Evolutionary conservation across 2,329 filamentous ascomycete species (phyloP).

Genomic region (Ascochyta fabae): DNA sequence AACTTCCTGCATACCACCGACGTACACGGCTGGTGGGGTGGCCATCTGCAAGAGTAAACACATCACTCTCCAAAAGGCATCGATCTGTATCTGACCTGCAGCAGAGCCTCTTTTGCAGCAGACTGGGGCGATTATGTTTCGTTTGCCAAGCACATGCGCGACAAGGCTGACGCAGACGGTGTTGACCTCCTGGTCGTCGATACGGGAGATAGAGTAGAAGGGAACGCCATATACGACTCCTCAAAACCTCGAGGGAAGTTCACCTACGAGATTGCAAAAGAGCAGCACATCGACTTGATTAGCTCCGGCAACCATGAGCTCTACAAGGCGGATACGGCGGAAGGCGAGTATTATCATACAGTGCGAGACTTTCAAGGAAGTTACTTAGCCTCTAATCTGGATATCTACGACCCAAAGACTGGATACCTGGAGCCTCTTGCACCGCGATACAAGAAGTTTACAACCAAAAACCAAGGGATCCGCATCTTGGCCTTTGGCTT

Average conservation of each 20-base stretch:
- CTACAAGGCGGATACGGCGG: constrained; percentile 79
- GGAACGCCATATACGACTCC: constrained; percentile 92
- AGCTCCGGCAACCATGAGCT: constrained; percentile 95
- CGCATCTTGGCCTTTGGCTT: constrained; percentile 90
- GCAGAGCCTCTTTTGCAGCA: constrained; percentile 84
- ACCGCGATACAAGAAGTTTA: constrained; percentile 85
- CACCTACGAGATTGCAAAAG: constrained; percentile 83
- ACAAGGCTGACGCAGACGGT: constrained; percentile 77
- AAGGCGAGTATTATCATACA: constrained; percentile 78
- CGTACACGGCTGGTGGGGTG: constrained; percentile 93
- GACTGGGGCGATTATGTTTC: constrained; percentile 99
- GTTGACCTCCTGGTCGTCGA: constrained; percentile 91
- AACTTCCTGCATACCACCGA: constrained; percentile 92
- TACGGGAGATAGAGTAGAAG: constrained; percentile 91
- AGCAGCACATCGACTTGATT: constrained; percentile 83
- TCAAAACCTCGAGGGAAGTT: constrained; percentile 87
- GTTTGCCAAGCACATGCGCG: constrained; percentile 82
- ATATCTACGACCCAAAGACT: constrained; percentile 78
- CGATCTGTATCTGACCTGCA: constrained; percentile 11
- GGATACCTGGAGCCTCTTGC: constrained; percentile 78
- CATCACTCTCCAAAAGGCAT: no score
- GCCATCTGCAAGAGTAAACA: constrained; percentile 82
- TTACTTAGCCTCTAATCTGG: constrained; percentile 91
- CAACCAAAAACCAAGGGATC: constrained; percentile 85
- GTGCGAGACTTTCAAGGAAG: constrained; percentile 81